phyloP scores from a whole-genome alignment of 768 basidiomycete species.

The Gymnopilus dilepis region DNA sequence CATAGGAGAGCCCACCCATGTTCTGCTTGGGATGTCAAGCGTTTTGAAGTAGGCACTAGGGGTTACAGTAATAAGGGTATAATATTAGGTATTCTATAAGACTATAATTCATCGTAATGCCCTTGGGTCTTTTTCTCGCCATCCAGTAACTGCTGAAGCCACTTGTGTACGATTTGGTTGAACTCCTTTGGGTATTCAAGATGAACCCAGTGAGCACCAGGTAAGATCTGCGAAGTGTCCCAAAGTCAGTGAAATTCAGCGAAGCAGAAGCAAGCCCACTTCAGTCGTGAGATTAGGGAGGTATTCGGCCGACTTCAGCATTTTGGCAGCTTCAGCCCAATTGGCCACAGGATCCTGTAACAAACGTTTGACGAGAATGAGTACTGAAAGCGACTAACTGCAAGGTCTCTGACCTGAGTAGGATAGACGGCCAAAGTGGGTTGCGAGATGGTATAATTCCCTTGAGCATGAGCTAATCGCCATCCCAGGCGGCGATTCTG shows the following conservation, averaged over 20 bases:
- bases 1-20: no score
- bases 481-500: conserved; percentile 50
- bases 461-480: conserved; percentile 46
- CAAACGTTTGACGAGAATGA: background rate
- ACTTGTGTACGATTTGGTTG: conserved; percentile 55
- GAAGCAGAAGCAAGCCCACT: conserved; percentile 30
- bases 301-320: conserved; percentile 43
- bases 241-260: background rate
- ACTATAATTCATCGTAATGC: conserved; percentile 6
- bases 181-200: conserved; percentile 60
- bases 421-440: conserved; percentile 51
- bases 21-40: no score
- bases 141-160: conserved; percentile 41
- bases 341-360: conserved; percentile 54
- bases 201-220: conserved; percentile 71
- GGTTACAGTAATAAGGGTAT: background rate
- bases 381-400: background rate
- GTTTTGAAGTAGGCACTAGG: no score
- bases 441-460: conserved; percentile 48
- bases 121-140: background rate
- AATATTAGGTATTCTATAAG: background rate
- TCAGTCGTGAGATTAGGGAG: conserved; percentile 44
- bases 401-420: conserved; percentile 35
- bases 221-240: conserved; percentile 43
- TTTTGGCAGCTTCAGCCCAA: conserved; percentile 38